Conservation (phyloP, 176 grass and related monocot genomes). For the Cenchrus purpureus region DNA sequence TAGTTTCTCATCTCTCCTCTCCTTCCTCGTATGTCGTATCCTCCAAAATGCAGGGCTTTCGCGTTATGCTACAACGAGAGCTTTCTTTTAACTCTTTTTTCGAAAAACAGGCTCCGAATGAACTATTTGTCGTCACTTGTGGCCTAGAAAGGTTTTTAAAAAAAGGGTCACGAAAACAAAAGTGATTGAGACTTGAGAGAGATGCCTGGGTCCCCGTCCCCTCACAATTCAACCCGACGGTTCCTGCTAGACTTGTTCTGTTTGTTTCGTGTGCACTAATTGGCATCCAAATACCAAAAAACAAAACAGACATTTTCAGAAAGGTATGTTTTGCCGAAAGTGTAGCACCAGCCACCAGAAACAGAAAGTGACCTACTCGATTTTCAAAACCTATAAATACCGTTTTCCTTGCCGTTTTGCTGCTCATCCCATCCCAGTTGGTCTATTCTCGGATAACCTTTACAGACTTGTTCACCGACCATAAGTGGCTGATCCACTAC, state of each 20-base stretch:
- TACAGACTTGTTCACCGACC: slow-evolving; percentile 20
- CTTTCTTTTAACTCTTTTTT: too few relatives aligned
- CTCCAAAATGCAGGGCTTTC: too few relatives aligned
- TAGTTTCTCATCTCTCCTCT: too few relatives aligned
- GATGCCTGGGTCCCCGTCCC: slow-evolving; percentile 15
- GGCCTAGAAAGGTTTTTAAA: neutral
- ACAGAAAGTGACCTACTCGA: slow-evolving; percentile 15
- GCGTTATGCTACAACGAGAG: too few relatives aligned
- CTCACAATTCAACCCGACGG: neutral
- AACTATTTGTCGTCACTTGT: slow-evolving; percentile 32
- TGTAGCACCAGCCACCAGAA: slow-evolving; percentile 1
- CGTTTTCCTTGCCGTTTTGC: neutral
- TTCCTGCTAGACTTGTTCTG: neutral
- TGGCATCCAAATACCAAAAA: neutral
- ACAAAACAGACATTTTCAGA: neutral
- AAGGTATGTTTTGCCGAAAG: slow-evolving; percentile 40
- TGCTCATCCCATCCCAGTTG: slow-evolving; percentile 13
- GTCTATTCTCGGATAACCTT: slow-evolving; percentile 10
- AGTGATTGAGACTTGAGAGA: slow-evolving; percentile 5
- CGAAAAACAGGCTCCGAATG: neutral
- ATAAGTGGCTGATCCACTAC: neutral
- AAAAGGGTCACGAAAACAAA: neutral
- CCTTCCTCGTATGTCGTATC: too few relatives aligned
- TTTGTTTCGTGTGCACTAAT: slow-evolving; percentile 1
- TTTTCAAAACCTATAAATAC: slow-evolving; percentile 12